These are phyloP conservation scores for Apophysomyces sp. DNA, from an alignment of 371 early-diverging fungal species.

Conservation along the genomic window DNA sequence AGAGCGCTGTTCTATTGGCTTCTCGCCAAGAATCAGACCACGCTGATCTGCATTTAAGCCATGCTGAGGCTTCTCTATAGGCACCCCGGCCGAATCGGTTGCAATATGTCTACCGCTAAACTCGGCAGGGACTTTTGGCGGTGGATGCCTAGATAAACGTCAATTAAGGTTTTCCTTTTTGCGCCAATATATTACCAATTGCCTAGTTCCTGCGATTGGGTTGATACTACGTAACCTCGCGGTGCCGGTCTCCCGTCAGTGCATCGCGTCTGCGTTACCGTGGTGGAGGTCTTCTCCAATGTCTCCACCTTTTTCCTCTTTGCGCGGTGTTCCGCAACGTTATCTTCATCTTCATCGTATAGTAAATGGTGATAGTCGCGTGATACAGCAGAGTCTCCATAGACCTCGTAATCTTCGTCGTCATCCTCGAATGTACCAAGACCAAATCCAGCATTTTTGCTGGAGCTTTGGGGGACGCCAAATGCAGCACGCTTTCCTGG, in stretches of 20 bases:
- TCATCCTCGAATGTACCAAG: constrained; percentile 54
- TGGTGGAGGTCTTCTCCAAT: neutral
- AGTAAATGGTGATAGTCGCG: constrained; percentile 34
- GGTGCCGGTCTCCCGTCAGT: constrained; percentile 64
- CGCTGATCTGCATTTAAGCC: constrained; percentile 65
- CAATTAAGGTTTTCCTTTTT: neutral
- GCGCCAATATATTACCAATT: constrained; percentile 48
- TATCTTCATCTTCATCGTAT: constrained; percentile 39
- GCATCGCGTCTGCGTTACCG: constrained; percentile 13
- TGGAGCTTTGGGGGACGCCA: constrained; percentile 18
- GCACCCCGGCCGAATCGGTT: neutral
- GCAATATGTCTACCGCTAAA: constrained; percentile 50
- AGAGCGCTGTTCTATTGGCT: constrained; percentile 66
- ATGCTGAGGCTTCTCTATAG: constrained; percentile 13
- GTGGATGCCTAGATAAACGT: constrained; percentile 36
- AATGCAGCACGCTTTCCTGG: constrained; percentile 28
- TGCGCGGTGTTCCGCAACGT: constrained; percentile 5
- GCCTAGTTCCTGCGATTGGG: constrained; percentile 32
- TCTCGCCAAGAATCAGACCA: constrained; percentile 70
- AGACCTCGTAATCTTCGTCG: constrained; percentile 52
- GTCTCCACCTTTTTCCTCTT: constrained; percentile 12
- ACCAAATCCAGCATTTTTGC: constrained; percentile 27
- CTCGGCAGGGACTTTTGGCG: constrained; percentile 57
- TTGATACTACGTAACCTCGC: constrained; percentile 54
- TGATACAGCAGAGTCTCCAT: constrained; percentile 15